phyloP scores from a whole-genome alignment of 148 eudicot genomes.

The Selenicereus undatus region DNA sequence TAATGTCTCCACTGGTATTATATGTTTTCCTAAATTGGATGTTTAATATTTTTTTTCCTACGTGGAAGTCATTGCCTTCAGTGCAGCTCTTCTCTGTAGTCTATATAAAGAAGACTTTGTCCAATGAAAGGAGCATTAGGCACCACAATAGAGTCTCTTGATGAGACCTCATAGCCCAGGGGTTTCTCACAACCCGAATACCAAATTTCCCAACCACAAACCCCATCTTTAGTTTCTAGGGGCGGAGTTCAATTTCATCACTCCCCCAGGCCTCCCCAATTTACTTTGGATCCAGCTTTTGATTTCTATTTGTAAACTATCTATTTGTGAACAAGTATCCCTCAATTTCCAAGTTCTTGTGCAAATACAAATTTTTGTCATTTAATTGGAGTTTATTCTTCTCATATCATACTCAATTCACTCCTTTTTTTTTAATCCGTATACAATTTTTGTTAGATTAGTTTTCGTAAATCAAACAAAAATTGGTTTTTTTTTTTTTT shows the following conservation, averaged over 20 bases:
- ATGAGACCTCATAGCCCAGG: conserved; percentile 13
- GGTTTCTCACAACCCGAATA: conserved; percentile 11
- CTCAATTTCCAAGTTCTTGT: neutral
- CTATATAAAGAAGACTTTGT: conserved; percentile 22
- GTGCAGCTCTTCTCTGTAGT: neutral
- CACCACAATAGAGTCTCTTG: neutral
- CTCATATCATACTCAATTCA: too few species aligned
- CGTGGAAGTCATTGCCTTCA: neutral
- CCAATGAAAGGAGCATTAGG: neutral
- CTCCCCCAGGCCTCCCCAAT: neutral
- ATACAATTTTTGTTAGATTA: neutral
- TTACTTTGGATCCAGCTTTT: too few species aligned
- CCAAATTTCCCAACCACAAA: neutral
- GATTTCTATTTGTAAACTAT: neutral
- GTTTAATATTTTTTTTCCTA: too few species aligned
- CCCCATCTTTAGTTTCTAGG: neutral
- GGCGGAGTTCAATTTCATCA: neutral
- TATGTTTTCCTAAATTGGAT: too few species aligned
- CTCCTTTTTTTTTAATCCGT: too few species aligned
- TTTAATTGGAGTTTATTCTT: too few species aligned
- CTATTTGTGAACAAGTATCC: neutral
- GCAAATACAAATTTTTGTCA: neutral
- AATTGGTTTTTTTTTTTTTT: too few species aligned
- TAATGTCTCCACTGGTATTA: too few species aligned
- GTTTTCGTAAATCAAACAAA: neutral